Evolutionary conservation across 1,284 basidiomycete genomes (phyloP), one percentile per base, ranked within the genome.

Genomic region (Papiliotrema nemorosa): DNA sequence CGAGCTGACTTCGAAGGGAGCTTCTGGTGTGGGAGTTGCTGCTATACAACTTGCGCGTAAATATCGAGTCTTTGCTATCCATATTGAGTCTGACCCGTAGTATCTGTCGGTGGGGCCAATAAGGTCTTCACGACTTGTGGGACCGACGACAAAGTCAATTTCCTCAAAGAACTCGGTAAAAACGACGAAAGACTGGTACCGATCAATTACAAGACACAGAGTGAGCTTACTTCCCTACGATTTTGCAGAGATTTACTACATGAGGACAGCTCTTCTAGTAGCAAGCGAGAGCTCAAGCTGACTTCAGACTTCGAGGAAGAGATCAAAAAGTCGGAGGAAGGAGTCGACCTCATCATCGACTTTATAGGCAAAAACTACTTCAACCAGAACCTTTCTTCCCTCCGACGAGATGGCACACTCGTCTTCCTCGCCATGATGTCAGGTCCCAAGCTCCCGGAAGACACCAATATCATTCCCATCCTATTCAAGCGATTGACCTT

Each of bases 11-110:
- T 18, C 31, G 1, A 37, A 71, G 65, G 90, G 86, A 9, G 90
- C 89, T 3, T 89, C 87, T 9, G 90, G 92, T 44, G 92, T 97
- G 2, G 93, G 93, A 2, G 74, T 94, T 14, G 87, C 92, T 2
- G 90, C 90, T 3, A 90, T 90, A 50, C 93, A 97, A 75, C 78
- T 97, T 20, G 89, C 91, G 13, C 81, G 86, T 51, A 68, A 81
- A 48, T 84, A 80, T 16, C 35, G 3, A n/a, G n/a, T 29, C 34
- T 24, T 38, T 26, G 24, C 18, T 13, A 4, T 25, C 24, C 36
- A 54, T 87, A 88, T 50, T 9, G 36, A 55, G n/a, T n/a, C 47
- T 33, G 12, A 20, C 21, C 7, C 14, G 5, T 37, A 70, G 66
- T 70, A 20, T 52, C 61, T 33, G 62, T 68, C 26, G 59, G 64